Conservation (phyloP, 805 yeast species). For the Cyberlindnera japonica region DNA sequence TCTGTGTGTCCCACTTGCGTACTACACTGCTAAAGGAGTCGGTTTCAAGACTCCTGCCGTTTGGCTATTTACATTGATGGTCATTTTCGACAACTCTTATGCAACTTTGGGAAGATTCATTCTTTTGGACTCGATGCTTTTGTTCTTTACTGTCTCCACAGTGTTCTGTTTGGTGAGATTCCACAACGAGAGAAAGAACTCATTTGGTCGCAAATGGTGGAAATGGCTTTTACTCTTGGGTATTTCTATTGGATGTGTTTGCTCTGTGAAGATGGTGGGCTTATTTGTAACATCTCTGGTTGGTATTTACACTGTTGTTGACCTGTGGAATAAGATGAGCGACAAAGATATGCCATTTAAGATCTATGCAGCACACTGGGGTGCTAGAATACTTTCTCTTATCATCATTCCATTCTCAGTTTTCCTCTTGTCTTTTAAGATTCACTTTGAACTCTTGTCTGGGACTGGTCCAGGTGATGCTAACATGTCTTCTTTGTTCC, state of each 20-base stretch:
- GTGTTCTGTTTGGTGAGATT: constrained; percentile 68
- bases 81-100: constrained; percentile 75
- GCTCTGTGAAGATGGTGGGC: constrained; percentile 97
- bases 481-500: constrained; percentile 75
- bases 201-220: constrained; percentile 85
- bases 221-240: constrained; percentile 87
- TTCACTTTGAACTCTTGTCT: constrained; percentile 70
- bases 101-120: constrained; percentile 86
- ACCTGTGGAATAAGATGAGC: constrained; percentile 81
- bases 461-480: constrained; percentile 82
- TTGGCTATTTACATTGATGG: constrained; percentile 80
- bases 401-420: constrained; percentile 60
- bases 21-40: constrained; percentile 71
- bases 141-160: constrained; percentile 85
- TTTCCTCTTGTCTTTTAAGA: constrained; percentile 63
- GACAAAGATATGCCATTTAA: constrained; percentile 52
- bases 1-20: constrained; percentile 81
- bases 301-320: constrained; percentile 85
- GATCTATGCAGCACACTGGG: constrained; percentile 59
- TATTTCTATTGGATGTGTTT: constrained; percentile 79
- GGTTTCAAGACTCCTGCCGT: constrained; percentile 69
- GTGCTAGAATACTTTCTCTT: constrained; percentile 58
- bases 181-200: constrained; percentile 51
- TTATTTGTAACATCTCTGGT: constrained; percentile 82
- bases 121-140: constrained; percentile 83